Base-by-base conservation (phyloP, 768 basidiomycete species). In the Trametes elegans region DNA sequence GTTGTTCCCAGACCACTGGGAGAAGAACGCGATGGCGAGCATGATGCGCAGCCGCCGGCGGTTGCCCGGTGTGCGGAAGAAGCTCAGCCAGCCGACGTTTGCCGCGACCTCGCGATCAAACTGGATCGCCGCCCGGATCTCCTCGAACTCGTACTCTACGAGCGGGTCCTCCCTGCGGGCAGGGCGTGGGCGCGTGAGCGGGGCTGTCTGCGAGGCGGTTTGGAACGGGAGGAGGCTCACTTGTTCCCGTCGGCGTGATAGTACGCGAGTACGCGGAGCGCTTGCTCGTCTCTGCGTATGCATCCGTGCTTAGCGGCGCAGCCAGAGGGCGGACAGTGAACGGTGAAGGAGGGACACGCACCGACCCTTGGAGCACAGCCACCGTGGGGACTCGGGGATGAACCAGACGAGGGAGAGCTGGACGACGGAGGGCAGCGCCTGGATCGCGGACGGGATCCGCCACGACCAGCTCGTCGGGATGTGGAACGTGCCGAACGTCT, bases 81-180 rank as follows among this genome's bases (percentile, higher is more conserved):
- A 78, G 38, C 59, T 71, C 28, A 60, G 35, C 78, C 76, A 84
- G 19, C 77, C 76, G 18, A 78, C 68, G 32, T 74, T 63, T 9
- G 70, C 55, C 23, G 73, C 71, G n/a, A 74, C 69, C 27, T 59
- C 58, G 8, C 39, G 24, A 46, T 59, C 58, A 29, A 59, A 59
- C 39, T 29, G 26, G 34, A 78, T 66, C 6, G 82, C 82, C 23
- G 79, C 75, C 64, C 80, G 83, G 71, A 87, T 87, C 68, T 86
- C 84, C 59, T 79, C 75, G 59, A 80, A 84, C 64, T 84, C 82
- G 63, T 79, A 83, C 58, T 79, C 73, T 1, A 85, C 81, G 1
- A 83, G 74, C 2, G 83, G 78, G 61, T 85, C 80, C 21, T 76
- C 55, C 44, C 66, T 53, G 46, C 19, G 10, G 7, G 3, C 24